Evolutionary conservation across 2,329 filamentous ascomycete species (phyloP).

Genomic region (Dactylellina sp.): DNA sequence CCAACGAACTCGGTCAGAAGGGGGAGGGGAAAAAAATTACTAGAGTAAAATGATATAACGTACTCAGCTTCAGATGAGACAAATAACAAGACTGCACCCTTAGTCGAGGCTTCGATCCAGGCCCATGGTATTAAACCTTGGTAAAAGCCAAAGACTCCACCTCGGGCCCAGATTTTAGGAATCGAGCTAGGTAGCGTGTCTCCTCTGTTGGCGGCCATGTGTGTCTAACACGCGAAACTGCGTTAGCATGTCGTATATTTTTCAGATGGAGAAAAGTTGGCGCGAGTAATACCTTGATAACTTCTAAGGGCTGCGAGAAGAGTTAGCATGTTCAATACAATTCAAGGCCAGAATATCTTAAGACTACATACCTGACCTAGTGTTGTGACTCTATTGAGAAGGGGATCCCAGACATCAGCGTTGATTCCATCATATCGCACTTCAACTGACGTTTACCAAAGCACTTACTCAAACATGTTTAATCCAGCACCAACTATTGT

Average conservation of each 20-base stretch:
- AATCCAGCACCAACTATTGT: conserved; percentile 81
- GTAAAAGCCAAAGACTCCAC: conserved; percentile 95
- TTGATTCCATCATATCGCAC: not conserved
- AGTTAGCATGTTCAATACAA: conserved; percentile 37
- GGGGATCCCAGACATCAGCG: conserved; percentile 15
- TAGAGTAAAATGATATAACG: too few species aligned
- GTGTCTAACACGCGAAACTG: conserved; percentile 72
- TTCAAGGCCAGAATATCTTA: not conserved
- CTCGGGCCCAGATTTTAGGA: conserved; percentile 89
- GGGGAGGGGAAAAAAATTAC: too few species aligned
- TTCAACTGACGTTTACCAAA: not conserved
- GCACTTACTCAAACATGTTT: conserved; percentile 87
- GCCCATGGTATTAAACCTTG: conserved; percentile 99
- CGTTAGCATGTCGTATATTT: conserved; percentile 13
- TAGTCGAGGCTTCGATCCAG: conserved; percentile 99
- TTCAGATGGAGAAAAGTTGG: not conserved
- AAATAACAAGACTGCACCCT: conserved; percentile 98
- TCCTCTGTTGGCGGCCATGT: conserved; percentile 95
- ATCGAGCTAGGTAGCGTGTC: conserved; percentile 87
- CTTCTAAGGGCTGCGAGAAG: conserved; percentile 86
- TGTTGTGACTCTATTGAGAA: conserved; percentile 71
- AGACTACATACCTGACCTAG: conserved; percentile 72
- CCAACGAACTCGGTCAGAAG: too few species aligned
- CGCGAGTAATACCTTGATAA: conserved; percentile 74
- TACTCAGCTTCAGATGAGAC: conserved; percentile 94